Evolutionary conservation across 2,329 filamentous ascomycete genomes (phyloP).

Genomic region (Alternaria arborescens): DNA sequence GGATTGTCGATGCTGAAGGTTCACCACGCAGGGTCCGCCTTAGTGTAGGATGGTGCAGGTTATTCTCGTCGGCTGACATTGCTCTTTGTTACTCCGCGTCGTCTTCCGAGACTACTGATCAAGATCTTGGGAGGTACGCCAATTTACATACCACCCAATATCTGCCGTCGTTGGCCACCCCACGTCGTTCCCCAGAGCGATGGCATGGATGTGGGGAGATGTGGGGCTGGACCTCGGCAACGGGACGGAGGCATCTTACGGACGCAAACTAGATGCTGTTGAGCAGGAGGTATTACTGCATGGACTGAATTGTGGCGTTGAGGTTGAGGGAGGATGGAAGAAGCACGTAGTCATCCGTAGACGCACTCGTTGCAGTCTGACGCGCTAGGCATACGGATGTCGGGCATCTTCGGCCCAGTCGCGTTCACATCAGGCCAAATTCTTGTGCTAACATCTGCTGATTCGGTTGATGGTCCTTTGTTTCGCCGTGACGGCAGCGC

Average conservation of each 20-base stretch:
- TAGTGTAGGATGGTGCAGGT: conserved; percentile 24
- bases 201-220: conserved; percentile 14
- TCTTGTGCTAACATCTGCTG: not conserved
- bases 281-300: not conserved
- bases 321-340: not conserved
- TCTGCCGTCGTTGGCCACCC: not conserved
- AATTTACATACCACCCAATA: too few species aligned
- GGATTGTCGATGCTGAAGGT: conserved; percentile 26
- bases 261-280: not conserved
- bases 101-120: not conserved
- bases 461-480: not conserved
- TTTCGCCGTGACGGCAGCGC: not conserved
- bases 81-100: not conserved
- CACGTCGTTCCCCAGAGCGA: not conserved
- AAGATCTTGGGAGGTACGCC: not conserved
- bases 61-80: conserved; percentile 6
- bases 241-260: not conserved
- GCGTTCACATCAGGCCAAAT: not conserved
- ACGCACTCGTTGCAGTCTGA: not conserved
- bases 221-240: conserved; percentile 20
- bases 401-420: not conserved
- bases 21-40: conserved; percentile 30
- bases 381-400: not conserved
- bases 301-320: not conserved
- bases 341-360: not conserved